Conservation (phyloP, 2,329 filamentous ascomycete genomes). For the Pseudocercospora ulei region DNA sequence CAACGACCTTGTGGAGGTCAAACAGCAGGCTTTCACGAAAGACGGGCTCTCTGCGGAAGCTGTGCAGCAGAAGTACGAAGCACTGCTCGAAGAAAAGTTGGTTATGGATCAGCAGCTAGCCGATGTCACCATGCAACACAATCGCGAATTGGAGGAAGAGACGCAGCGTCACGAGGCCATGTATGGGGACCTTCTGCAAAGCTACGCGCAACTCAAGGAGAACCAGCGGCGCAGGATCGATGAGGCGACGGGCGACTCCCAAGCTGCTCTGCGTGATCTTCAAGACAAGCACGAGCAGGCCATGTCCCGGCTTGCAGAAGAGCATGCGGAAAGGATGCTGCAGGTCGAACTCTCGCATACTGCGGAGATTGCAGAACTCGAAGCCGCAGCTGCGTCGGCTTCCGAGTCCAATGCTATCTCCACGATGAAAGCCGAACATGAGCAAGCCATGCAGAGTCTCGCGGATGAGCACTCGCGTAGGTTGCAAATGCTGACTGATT, state of each 20-base stretch:
- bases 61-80: slow-evolving; percentile 11
- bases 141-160: slow-evolving; percentile 25
- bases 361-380: slow-evolving; percentile 11
- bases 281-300: too few relatives aligned
- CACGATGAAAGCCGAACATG: slow-evolving; percentile 14
- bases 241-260: slow-evolving; percentile 12
- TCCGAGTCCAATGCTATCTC: slow-evolving; percentile 5
- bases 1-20: slow-evolving; percentile 6
- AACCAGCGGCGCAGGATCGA: slow-evolving; percentile 15
- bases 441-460: slow-evolving; percentile 10
- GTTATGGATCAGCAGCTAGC: slow-evolving; percentile 16
- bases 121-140: slow-evolving; percentile 21
- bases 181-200: slow-evolving; percentile 20
- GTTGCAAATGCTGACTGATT: slow-evolving; percentile 15
- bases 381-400: slow-evolving; percentile 6
- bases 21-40: slow-evolving; percentile 1
- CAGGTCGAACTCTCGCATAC: slow-evolving; percentile 10
- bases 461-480: slow-evolving; percentile 18
- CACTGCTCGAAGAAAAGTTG: slow-evolving; percentile 13
- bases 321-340: slow-evolving; percentile 11
- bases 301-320: slow-evolving; percentile 12
- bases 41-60: slow-evolving; percentile 2
- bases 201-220: slow-evolving; percentile 19
- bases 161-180: slow-evolving; percentile 22
- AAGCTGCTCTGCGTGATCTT: slow-evolving; percentile 8